phyloP scores from a whole-genome alignment of 2,329 filamentous ascomycete genomes.

The Ceratocystis destructans region DNA sequence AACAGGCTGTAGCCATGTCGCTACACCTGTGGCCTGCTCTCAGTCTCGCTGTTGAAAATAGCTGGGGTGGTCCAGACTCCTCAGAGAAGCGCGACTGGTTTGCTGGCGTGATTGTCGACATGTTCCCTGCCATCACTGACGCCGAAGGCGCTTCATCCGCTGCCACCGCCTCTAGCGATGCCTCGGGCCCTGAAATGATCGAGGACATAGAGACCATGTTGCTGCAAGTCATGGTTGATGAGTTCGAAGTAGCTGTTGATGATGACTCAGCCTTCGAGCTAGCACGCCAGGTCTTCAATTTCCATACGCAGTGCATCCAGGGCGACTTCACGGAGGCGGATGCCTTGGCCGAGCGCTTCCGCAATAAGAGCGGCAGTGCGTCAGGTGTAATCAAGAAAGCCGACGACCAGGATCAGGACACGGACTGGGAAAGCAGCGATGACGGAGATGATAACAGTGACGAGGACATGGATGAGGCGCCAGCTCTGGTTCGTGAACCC shows the following conservation, averaged over 20 bases:
- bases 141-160: constrained; percentile 22
- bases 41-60: constrained; percentile 69
- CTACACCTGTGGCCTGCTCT: constrained; percentile 83
- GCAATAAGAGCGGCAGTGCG: constrained; percentile 44
- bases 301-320: constrained; percentile 49
- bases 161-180: constrained; percentile 23
- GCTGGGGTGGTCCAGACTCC: constrained; percentile 75
- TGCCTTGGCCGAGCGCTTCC: constrained; percentile 48
- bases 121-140: constrained; percentile 55
- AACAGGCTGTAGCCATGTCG: constrained; percentile 71
- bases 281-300: constrained; percentile 55
- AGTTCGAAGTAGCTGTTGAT: constrained; percentile 86
- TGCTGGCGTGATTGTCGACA: constrained; percentile 70
- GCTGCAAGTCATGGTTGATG: constrained; percentile 83
- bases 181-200: constrained; percentile 34
- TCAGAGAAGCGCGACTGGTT: constrained; percentile 93
- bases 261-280: constrained; percentile 71
- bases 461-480: constrained; percentile 55
- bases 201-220: constrained; percentile 75
- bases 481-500: constrained; percentile 40
- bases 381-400: constrained; percentile 35
- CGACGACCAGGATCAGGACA: constrained; percentile 37
- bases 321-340: constrained; percentile 54
- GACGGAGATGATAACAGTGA: constrained; percentile 41
- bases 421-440: constrained; percentile 50